Base-by-base conservation (phyloP, 140 eudicot species). In the Cichorium intybus region DNA sequence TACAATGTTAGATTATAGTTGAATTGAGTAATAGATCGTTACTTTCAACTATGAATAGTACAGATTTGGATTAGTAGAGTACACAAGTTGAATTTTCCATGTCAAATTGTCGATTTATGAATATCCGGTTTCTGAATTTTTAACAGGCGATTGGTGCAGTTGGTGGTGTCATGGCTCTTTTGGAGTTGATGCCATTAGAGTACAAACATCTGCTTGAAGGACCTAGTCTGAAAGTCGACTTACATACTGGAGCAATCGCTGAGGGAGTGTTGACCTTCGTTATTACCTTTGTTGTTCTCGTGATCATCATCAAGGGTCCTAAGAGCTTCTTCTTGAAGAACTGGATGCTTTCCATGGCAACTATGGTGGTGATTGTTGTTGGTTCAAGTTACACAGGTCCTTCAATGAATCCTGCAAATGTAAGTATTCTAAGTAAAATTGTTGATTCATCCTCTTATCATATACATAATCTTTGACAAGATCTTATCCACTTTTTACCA, bases 391-490 rank as follows among this genome's bases (percentile, higher is more conserved):
- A 86, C 55, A 86, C 95, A 2, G 95, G 95, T 55, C 95, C 95
- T 50, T 80, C 90, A 28, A 86, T 86, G 95, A 86, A 86, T 73
- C 95, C 95, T 28, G 90, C 90, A 28, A 83, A 83, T 72, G 95
- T 86, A 67, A 86, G 95, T 72, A 35, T 7, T 18, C 10, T 41
- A 54, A n/a, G 45, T n/a, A n/a, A n/a, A n/a, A 24, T 37, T 28
- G 27, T 46, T 69, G 24, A 50, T 49, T 49, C 11, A 8, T 14
- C 35, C 60, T 54, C 20, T 54, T 24, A 26, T 24, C 21, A 24
- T 24, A 15, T 24, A 5, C 14, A 10, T 53, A 35, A 53, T 24
- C 37, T 22, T 52, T n/a, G 58, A 54, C 60, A 54, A 54, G 60
- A 5, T 24, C n/a, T n/a, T n/a, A n/a, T n/a, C n/a, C n/a, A n/a